Conservation (phyloP, 2,329 filamentous ascomycete genomes). For the Ceratocystis lukuohia region DNA sequence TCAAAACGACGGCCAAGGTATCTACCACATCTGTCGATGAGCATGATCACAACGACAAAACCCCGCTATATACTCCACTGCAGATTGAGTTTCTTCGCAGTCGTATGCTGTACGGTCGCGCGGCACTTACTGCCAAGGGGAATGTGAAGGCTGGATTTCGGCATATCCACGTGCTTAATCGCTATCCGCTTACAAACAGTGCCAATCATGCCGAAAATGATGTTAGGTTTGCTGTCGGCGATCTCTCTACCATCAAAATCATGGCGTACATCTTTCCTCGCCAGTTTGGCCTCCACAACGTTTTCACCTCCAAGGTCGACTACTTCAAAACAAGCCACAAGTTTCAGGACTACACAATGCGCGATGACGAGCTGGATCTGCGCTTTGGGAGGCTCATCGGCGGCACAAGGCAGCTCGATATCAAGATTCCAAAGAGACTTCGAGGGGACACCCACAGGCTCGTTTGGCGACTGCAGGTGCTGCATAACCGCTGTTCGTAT, state of each 20-base stretch:
- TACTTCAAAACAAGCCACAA: slow-evolving; percentile 52
- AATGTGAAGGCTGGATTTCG: slow-evolving; percentile 60
- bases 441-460: slow-evolving; percentile 48
- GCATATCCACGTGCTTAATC: slow-evolving; percentile 30
- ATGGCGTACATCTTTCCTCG: slow-evolving; percentile 90
- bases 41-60: neutral
- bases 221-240: slow-evolving; percentile 4
- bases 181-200: neutral
- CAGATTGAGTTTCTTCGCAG: slow-evolving; percentile 65
- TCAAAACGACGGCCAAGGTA: neutral
- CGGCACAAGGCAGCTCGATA: slow-evolving; percentile 13
- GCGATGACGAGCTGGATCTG: slow-evolving; percentile 63
- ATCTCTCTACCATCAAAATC: slow-evolving; percentile 48
- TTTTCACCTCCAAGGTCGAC: slow-evolving; percentile 63
- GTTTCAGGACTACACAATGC: slow-evolving; percentile 72
- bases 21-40: neutral
- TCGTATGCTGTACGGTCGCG: slow-evolving; percentile 73
- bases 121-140: slow-evolving; percentile 55
- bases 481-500: slow-evolving; percentile 67
- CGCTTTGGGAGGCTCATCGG: slow-evolving; percentile 20
- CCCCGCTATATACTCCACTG: slow-evolving; percentile 28
- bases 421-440: slow-evolving; percentile 50
- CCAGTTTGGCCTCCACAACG: slow-evolving; percentile 83
- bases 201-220: slow-evolving; percentile 21
- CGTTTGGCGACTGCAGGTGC: slow-evolving; percentile 52